Conservation (phyloP, 2,329 filamentous ascomycete genomes). For the Emmonsia crescens region DNA sequence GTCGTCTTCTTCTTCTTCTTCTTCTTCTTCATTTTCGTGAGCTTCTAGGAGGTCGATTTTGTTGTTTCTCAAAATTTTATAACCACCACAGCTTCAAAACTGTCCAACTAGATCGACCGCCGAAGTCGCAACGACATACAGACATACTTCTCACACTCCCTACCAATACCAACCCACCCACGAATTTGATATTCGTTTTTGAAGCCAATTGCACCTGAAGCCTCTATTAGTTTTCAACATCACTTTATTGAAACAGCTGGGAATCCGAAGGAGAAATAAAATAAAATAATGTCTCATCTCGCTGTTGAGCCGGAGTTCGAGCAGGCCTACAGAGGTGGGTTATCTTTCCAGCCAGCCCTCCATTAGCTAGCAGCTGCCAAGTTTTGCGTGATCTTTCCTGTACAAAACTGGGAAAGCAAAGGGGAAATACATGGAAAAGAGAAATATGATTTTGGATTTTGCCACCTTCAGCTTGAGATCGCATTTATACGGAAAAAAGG, state of each 20-base stretch:
- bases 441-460: neutral
- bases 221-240: neutral
- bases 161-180: neutral
- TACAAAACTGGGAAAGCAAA: slow-evolving; percentile 9
- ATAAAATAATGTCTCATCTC: slow-evolving; percentile 63
- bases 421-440: slow-evolving; percentile 1
- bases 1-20: slow-evolving; percentile 9
- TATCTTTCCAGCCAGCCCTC: slow-evolving; percentile 4
- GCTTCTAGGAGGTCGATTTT: slow-evolving; percentile 2
- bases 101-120: neutral
- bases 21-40: slow-evolving; percentile 6
- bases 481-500: neutral
- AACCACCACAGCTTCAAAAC: neutral
- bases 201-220: neutral
- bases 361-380: slow-evolving; percentile 2
- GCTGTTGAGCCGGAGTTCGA: slow-evolving; percentile 91
- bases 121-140: neutral
- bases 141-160: neutral
- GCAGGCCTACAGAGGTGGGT: slow-evolving; percentile 89
- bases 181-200: neutral
- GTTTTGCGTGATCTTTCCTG: slow-evolving; percentile 2
- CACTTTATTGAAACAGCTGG: neutral
- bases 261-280: neutral
- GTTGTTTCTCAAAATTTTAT: neutral
- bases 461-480: neutral